Evolutionary conservation across 768 basidiomycete genomes (phyloP).

Genomic region (Psilocybe cyanescens): DNA sequence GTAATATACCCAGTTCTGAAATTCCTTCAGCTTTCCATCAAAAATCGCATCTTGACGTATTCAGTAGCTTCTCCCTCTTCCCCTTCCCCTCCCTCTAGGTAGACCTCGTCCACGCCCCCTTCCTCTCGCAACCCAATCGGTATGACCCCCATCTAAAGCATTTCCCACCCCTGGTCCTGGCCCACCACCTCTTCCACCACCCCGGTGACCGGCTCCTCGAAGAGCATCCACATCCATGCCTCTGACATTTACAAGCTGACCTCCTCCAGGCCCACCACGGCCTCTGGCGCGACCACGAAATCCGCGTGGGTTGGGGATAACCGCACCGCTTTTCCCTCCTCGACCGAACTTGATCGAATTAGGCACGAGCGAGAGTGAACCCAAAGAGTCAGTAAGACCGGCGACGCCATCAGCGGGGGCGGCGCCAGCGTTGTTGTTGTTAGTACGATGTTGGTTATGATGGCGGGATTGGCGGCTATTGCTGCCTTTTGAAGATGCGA

Average conservation of each 20-base stretch:
- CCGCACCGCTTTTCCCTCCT: conserved; percentile 62
- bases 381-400: conserved; percentile 49
- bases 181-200: conserved; percentile 15
- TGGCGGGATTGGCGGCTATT: conserved; percentile 6
- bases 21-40: background rate
- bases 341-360: conserved; percentile 74
- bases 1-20: background rate
- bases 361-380: conserved; percentile 63
- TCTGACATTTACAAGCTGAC: conserved; percentile 1
- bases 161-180: background rate
- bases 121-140: background rate
- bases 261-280: conserved; percentile 17
- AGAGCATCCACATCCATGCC: conserved; percentile 3
- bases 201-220: conserved; percentile 3
- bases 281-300: conserved; percentile 20
- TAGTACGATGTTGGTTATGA: conserved; percentile 5
- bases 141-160: background rate
- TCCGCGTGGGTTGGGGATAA: conserved; percentile 38
- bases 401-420: conserved; percentile 39
- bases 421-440: conserved; percentile 15
- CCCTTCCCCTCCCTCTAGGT: background rate
- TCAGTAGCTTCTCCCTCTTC: conserved; percentile 18
- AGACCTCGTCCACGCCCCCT: background rate
- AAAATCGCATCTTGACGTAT: conserved; percentile 1
- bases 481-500: conserved; percentile 12